phyloP scores from a whole-genome alignment of 208 protist genomes.

The Leishmania tropica region DNA sequence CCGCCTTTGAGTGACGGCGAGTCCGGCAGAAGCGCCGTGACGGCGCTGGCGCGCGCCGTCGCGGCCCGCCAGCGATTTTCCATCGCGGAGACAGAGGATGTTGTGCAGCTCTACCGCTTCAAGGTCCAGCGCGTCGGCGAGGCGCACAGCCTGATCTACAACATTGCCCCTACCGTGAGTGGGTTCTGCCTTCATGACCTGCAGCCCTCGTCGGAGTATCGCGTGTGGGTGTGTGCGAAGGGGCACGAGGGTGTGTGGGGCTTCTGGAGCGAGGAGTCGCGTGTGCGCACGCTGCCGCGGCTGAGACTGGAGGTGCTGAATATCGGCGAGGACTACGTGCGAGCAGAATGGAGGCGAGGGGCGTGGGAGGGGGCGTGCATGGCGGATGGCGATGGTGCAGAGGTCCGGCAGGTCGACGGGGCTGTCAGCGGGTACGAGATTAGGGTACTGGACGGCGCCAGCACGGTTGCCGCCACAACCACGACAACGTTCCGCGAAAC shows the following conservation, averaged over 20 bases:
- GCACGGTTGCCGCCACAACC: slow-evolving; percentile 57
- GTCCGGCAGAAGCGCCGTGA: too few relatives aligned
- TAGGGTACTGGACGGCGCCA: slow-evolving; percentile 65
- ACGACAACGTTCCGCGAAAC: slow-evolving; percentile 65
- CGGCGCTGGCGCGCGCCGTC: not conserved
- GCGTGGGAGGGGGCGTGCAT: slow-evolving; percentile 66
- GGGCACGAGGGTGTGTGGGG: slow-evolving; percentile 90
- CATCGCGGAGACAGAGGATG: slow-evolving; percentile 70
- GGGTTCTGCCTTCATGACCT: slow-evolving; percentile 84
- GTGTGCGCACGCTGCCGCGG: slow-evolving; percentile 91
- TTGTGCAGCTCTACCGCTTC: slow-evolving; percentile 88
- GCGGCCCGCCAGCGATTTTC: slow-evolving; percentile 3
- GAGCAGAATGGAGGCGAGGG: slow-evolving; percentile 73
- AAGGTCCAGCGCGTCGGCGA: slow-evolving; percentile 84
- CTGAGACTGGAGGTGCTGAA: slow-evolving; percentile 75
- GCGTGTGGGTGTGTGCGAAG: slow-evolving; percentile 88
- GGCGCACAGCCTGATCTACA: slow-evolving; percentile 62
- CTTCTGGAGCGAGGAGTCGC: slow-evolving; percentile 88
- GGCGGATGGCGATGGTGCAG: slow-evolving; percentile 35
- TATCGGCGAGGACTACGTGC: slow-evolving; percentile 92
- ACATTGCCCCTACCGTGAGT: slow-evolving; percentile 81
- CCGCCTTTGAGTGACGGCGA: not conserved
- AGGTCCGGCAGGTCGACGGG: slow-evolving; percentile 77
- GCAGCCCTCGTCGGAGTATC: slow-evolving; percentile 85
- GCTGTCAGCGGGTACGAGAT: slow-evolving; percentile 90